Evolutionary conservation across 345 rosid genomes (phyloP).

Genomic region (Eucalyptus regnans): DNA sequence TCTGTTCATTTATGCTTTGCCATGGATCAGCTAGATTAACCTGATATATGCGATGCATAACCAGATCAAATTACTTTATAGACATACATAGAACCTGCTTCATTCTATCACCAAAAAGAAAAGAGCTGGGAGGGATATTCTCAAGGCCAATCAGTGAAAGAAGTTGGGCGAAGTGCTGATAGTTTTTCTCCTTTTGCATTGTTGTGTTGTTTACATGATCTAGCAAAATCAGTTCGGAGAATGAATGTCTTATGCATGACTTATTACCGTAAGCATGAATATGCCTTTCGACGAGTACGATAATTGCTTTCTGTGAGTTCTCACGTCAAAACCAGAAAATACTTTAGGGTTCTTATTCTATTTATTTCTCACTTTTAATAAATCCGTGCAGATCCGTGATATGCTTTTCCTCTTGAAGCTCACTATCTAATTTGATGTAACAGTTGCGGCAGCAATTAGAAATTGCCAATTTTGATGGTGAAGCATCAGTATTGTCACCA

Average conservation of each 20-base stretch:
- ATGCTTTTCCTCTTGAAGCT: neutral
- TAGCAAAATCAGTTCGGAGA: neutral
- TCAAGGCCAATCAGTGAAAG: neutral
- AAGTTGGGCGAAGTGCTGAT: neutral
- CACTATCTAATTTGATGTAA: neutral
- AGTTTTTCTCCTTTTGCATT: neutral
- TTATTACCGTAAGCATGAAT: neutral
- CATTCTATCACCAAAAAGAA: neutral
- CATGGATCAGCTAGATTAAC: neutral
- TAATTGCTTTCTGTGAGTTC: neutral
- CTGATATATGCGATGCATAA: neutral
- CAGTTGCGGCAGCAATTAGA: conserved; percentile 63
- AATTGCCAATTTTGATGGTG: conserved; percentile 34
- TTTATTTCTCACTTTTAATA: neutral
- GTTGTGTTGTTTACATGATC: neutral
- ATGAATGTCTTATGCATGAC: neutral
- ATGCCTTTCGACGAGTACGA: neutral
- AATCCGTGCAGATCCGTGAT: neutral
- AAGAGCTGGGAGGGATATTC: neutral
- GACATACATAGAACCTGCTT: neutral
- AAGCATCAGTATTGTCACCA: conserved; percentile 39
- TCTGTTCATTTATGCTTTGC: neutral
- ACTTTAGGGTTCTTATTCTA: neutral
- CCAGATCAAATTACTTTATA: neutral
- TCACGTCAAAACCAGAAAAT: neutral